These are phyloP conservation scores for Calamus simplicifolius DNA, from an alignment of 176 grass and related monocot genomes.

Conservation along the genomic window DNA sequence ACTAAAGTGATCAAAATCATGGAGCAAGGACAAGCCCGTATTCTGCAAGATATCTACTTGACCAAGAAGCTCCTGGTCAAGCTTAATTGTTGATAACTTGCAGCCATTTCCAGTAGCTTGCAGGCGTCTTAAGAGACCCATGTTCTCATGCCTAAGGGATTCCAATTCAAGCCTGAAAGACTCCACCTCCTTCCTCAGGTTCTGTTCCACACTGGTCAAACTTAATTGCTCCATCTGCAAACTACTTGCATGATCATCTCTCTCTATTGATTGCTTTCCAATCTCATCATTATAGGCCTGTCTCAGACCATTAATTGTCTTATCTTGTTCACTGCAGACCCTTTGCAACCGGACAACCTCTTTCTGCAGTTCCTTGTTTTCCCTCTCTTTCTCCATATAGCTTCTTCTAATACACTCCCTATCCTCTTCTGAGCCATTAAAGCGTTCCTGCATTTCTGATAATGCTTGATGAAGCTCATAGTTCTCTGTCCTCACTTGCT, in stretches of 20 bases:
- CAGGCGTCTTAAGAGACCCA: slow-evolving; percentile 45
- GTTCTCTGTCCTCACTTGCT: too few relatives aligned
- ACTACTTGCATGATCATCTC: slow-evolving; percentile 28
- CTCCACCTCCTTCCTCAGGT: slow-evolving; percentile 62
- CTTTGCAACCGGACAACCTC: too few relatives aligned
- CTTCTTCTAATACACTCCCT: too few relatives aligned
- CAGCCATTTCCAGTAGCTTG: slow-evolving; percentile 37
- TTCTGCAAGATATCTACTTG: slow-evolving; percentile 47
- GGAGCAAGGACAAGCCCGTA: too few relatives aligned
- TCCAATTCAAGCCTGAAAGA: slow-evolving; percentile 51
- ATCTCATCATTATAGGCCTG: slow-evolving; percentile 36
- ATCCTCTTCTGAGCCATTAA: too few relatives aligned
- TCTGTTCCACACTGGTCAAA: slow-evolving; percentile 70
- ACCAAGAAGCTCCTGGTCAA: slow-evolving; percentile 47
- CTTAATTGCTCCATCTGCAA: slow-evolving; percentile 60
- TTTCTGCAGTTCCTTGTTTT: too few relatives aligned
- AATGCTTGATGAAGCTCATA: too few relatives aligned
- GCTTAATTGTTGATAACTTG: slow-evolving; percentile 28
- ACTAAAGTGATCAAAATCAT: too few relatives aligned
- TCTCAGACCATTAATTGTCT: slow-evolving; percentile 61
- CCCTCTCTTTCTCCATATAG: too few relatives aligned
- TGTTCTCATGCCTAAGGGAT: slow-evolving; percentile 74
- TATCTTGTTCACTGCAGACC: slow-evolving; percentile 74
- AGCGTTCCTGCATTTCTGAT: too few relatives aligned
- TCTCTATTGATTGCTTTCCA: slow-evolving; percentile 31